These are phyloP conservation scores for Lepiota venenata DNA, from an alignment of 768 basidiomycete genomes.

Conservation along the genomic window DNA sequence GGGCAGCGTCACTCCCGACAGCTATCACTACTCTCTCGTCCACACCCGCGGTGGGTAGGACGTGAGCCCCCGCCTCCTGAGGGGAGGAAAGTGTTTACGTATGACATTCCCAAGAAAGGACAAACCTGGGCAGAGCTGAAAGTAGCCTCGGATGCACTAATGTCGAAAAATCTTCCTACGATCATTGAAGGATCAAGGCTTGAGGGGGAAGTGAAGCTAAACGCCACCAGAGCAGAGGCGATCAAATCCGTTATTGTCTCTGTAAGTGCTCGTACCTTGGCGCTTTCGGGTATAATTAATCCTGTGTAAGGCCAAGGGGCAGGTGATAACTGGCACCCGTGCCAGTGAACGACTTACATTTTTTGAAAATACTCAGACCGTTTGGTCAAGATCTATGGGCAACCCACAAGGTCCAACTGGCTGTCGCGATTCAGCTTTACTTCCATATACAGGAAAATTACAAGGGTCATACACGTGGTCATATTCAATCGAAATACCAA, in stretches of 20 bases:
- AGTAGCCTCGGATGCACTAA: conserved; percentile 39
- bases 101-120: conserved; percentile 23
- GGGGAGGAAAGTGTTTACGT: conserved; percentile 28
- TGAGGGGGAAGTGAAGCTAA: conserved; percentile 32
- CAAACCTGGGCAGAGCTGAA: conserved; percentile 46
- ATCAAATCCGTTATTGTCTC: conserved; percentile 46
- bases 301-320: conserved; percentile 29
- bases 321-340: conserved; percentile 36
- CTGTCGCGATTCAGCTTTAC: background rate
- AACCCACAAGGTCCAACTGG: conserved; percentile 21
- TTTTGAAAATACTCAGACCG: conserved; percentile 26
- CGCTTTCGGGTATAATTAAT: background rate
- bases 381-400: conserved; percentile 35
- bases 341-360: conserved; percentile 30
- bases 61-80: background rate
- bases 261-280: conserved; percentile 28
- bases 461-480: conserved; percentile 34
- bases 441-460: conserved; percentile 22
- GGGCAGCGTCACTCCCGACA: background rate
- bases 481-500: conserved; percentile 37
- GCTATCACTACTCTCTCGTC: background rate
- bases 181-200: conserved; percentile 31
- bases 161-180: conserved; percentile 31
- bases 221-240: conserved; percentile 34
- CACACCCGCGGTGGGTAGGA: background rate